Percentiles rank a stretch among this genome's conserved stretches.
Conservation (phyloP, 768 basidiomycete species). For the Kwoniella dendrophila region DNA sequence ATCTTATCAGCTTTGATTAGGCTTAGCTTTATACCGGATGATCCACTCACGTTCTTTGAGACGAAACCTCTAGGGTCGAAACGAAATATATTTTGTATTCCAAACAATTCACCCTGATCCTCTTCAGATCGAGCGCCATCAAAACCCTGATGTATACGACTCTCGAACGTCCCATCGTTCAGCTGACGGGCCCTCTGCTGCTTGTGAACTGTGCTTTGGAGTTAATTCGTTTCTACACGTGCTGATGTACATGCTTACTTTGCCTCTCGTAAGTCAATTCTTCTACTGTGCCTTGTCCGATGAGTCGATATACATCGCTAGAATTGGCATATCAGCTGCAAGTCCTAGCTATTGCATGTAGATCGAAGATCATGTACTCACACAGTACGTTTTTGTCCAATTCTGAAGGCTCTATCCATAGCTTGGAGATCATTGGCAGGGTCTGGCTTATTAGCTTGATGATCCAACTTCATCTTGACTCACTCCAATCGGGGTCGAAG, state of each 20-base stretch:
- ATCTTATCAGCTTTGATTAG: slow-evolving; percentile 6
- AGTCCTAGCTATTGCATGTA: neutral
- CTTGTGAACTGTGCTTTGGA: slow-evolving; percentile 36
- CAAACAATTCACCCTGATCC: slow-evolving; percentile 51
- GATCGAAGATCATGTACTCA: slow-evolving; percentile 15
- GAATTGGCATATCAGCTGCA: neutral
- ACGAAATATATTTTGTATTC: slow-evolving; percentile 52
- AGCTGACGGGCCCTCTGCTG: slow-evolving; percentile 43
- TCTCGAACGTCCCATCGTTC: slow-evolving; percentile 50
- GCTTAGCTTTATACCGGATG: too few species aligned
- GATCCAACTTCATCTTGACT: slow-evolving; percentile 48
- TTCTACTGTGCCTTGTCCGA: slow-evolving; percentile 52
- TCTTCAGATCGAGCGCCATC: slow-evolving; percentile 40
- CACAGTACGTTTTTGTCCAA: slow-evolving; percentile 54
- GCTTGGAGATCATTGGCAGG: slow-evolving; percentile 86
- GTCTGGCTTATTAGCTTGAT: slow-evolving; percentile 61
- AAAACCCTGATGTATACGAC: slow-evolving; percentile 47
- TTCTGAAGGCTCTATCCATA: slow-evolving; percentile 56
- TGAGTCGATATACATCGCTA: slow-evolving; percentile 53
- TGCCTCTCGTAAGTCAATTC: slow-evolving; percentile 55
- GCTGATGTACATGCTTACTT: slow-evolving; percentile 27
- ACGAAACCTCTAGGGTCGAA: slow-evolving; percentile 51
- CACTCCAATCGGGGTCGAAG: slow-evolving; percentile 96
- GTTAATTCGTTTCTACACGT: neutral
- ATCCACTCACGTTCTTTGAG: slow-evolving; percentile 33